A percentile compares a stretch with the other conserved stretches of the same genome.
These are phyloP conservation scores for Eucalyptus marginata DNA, from an alignment of 345 rosid species.

Conservation along the genomic window DNA sequence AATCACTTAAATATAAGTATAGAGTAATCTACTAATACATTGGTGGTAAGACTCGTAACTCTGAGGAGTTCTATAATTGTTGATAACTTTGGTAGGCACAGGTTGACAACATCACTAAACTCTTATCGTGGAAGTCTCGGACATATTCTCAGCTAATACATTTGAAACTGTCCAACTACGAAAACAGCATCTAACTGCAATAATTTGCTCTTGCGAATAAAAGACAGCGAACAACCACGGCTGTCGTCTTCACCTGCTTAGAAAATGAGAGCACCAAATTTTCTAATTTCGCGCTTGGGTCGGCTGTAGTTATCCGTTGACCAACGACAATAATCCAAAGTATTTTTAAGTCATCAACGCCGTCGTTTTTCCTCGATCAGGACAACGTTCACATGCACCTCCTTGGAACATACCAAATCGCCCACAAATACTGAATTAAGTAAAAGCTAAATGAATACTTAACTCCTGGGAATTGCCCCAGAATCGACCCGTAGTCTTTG, in stretches of 20 bases:
- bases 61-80: background rate
- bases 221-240: background rate
- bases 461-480: background rate
- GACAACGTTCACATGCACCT: background rate
- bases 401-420: background rate
- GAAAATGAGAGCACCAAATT: background rate
- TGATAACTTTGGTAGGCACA: background rate
- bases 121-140: background rate
- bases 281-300: background rate
- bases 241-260: background rate
- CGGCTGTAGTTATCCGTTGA: background rate
- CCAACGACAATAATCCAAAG: background rate
- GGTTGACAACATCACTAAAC: background rate
- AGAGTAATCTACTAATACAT: background rate
- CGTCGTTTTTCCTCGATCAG: background rate
- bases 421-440: background rate
- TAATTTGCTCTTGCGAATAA: background rate
- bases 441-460: background rate
- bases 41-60: background rate
- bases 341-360: background rate
- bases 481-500: background rate
- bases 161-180: background rate
- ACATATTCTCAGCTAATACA: background rate
- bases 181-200: background rate
- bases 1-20: background rate